A percentile compares a stretch with the other conserved stretches of the same genome.
Evolutionary conservation across 495 filamentous ascomycete species (phyloP).

Genomic region (Elaphomyces granulatus): DNA sequence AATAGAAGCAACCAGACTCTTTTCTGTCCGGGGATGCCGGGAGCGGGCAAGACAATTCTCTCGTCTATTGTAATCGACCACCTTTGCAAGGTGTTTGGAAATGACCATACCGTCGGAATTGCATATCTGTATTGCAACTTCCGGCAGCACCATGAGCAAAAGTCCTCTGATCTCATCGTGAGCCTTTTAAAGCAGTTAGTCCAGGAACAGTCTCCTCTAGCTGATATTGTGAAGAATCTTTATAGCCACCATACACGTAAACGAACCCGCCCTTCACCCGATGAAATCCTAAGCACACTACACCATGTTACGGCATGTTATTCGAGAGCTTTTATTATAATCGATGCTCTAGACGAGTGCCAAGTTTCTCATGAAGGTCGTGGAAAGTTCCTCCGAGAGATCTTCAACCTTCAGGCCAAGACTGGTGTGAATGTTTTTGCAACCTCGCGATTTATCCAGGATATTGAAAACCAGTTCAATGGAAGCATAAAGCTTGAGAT

Average conservation of each 20-base stretch:
- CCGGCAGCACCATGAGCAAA: slow-evolving; percentile 16
- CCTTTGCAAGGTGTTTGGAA: slow-evolving; percentile 8
- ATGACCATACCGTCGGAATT: slow-evolving; percentile 10
- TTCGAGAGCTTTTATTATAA: slow-evolving; percentile 22
- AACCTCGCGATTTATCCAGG: slow-evolving; percentile 18
- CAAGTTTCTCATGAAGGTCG: slow-evolving; percentile 13
- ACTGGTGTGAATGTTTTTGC: slow-evolving; percentile 14
- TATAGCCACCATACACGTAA: slow-evolving; percentile 4
- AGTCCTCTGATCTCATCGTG: slow-evolving; percentile 6
- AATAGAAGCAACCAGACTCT: slow-evolving; percentile 13
- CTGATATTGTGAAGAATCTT: slow-evolving; percentile 7
- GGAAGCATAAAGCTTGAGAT: slow-evolving; percentile 15
- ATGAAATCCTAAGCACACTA: slow-evolving; percentile 13
- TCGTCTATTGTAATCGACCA: slow-evolving; percentile 24
- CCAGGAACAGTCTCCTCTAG: slow-evolving; percentile 8
- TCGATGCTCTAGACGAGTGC: slow-evolving; percentile 35
- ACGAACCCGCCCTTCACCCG: slow-evolving; percentile 11
- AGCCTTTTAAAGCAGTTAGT: slow-evolving; percentile 20
- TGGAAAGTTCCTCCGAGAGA: slow-evolving; percentile 13
- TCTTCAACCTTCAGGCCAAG: slow-evolving; percentile 18
- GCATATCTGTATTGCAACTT: slow-evolving; percentile 32
- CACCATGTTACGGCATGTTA: slow-evolving; percentile 7
- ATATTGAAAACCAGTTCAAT: slow-evolving; percentile 15
- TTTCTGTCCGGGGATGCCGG: slow-evolving; percentile 27
- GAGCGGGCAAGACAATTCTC: slow-evolving; percentile 30